Base-by-base conservation (phyloP, 1,284 basidiomycete species). In the Marasmius tenuissimus region DNA sequence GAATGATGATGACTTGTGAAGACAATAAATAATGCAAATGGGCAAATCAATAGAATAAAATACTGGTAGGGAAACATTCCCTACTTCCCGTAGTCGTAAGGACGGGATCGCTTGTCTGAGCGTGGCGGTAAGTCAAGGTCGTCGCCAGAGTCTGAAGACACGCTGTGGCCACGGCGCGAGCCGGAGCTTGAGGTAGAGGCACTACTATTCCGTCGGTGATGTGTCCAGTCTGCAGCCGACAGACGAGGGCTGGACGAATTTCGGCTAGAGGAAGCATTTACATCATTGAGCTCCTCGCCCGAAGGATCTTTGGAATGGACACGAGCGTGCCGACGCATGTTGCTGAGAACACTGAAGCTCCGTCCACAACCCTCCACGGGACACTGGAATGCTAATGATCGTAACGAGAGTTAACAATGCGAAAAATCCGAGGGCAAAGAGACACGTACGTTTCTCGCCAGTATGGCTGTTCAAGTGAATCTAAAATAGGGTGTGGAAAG, bases 381-480 rank as follows among this genome's bases (percentile, higher is more conserved):
- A 72, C 92, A 93, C 59, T 82, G 77, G 75, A 90, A 92, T 18
- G 91, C 91, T 93, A 73, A 47, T 66, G 63, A 50, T 57, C 57
- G 62, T 64, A 51, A 61, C 58, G 51, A 61, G 55, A 53, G 18
- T 42, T 38, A 57, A 50, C 16, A 18, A n/a, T 11, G 42, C 18
- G 47, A 34, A 53, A 1, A 57, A 63, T 18, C 50, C 4, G 50
- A 49, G 45, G 58, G 27, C 16, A 57, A n/a, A 16, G 12, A 58
- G 42, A 61, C 55, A 82, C 89, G 80, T 72, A 93, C 91, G 91
- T 77, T 90, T 92, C 72, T 91, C 89, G 63, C 91, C 92, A 1
- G 91, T 93, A 74, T 93, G 91, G 67, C 89, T 92, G 67, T 93
- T 91, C 66, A 91, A 76, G 73, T 93, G 92, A 67, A 93, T 93